Evolutionary conservation across 2,329 filamentous ascomycete species (phyloP).

Genomic region (Nemania sp.): DNA sequence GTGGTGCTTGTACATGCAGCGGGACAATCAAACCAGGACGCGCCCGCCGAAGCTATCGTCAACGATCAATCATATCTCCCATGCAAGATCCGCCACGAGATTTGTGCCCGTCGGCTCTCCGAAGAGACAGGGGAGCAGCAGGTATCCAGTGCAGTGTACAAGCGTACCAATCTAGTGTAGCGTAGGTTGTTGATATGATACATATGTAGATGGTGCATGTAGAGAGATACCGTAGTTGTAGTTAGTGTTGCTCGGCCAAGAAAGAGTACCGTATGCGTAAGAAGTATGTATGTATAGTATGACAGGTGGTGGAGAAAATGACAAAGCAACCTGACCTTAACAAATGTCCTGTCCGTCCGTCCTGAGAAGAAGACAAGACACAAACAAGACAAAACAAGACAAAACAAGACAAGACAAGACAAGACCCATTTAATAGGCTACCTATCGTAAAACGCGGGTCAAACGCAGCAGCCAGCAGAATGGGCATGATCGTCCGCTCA

Average conservation of each 20-base stretch:
- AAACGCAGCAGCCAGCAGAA: neutral
- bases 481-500: slow-evolving; percentile 21
- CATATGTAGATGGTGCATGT: no score
- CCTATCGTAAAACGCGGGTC: slow-evolving; percentile 2
- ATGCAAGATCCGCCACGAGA: slow-evolving; percentile 40
- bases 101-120: slow-evolving; percentile 16
- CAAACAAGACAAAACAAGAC: no score
- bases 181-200: neutral
- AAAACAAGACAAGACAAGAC: neutral
- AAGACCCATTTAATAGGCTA: neutral
- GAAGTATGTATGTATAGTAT: no score
- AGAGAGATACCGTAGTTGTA: neutral
- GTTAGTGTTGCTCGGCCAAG: no score
- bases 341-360: no score
- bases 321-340: neutral
- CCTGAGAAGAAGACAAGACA: no score
- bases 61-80: slow-evolving; percentile 21
- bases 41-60: slow-evolving; percentile 6
- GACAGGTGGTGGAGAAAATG: slow-evolving; percentile 1
- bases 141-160: neutral
- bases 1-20: slow-evolving; percentile 26
- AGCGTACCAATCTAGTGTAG: neutral
- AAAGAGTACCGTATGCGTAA: no score
- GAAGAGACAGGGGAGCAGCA: neutral
- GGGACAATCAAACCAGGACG: slow-evolving; percentile 28